Conservation (phyloP, 306 rosid genomes). For the Quillaja saponaria region DNA sequence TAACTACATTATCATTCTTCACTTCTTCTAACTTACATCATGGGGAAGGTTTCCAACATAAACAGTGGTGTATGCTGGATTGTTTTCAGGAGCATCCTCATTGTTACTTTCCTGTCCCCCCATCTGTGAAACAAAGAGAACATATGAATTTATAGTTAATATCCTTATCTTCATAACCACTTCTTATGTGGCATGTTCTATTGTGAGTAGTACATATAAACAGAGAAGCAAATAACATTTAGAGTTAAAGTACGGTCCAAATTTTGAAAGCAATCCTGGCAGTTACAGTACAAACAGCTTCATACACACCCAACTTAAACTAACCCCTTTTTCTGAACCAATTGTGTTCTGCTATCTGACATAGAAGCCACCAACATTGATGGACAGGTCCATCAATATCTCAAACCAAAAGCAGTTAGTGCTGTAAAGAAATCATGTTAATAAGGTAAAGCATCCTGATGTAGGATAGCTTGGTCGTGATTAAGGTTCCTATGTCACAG, state of each 20-base stretch:
- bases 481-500: no score
- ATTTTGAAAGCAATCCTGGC: not conserved
- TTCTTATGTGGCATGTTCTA: conserved; percentile 7
- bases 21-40: conserved; percentile 46
- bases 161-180: conserved; percentile 22
- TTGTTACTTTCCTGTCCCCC: conserved; percentile 49
- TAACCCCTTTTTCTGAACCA: no score
- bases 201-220: not conserved
- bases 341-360: no score
- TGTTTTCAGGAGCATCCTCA: conserved; percentile 64
- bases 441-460: no score
- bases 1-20: conserved; percentile 26
- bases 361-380: no score
- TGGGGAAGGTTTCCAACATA: conserved; percentile 70
- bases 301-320: no score
- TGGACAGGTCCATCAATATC: no score
- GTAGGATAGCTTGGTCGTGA: no score
- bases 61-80: conserved; percentile 56
- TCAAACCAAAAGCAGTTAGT: no score
- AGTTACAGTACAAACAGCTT: no score
- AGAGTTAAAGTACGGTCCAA: conserved; percentile 22
- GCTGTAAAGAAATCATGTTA: no score
- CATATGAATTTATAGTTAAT: conserved; percentile 15
- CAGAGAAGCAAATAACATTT: conserved; percentile 2
- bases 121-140: conserved; percentile 44